These are phyloP conservation scores for Globisporangium okanoganense DNA, from an alignment of 352 stramenopile genomes.

Conservation along the genomic window DNA sequence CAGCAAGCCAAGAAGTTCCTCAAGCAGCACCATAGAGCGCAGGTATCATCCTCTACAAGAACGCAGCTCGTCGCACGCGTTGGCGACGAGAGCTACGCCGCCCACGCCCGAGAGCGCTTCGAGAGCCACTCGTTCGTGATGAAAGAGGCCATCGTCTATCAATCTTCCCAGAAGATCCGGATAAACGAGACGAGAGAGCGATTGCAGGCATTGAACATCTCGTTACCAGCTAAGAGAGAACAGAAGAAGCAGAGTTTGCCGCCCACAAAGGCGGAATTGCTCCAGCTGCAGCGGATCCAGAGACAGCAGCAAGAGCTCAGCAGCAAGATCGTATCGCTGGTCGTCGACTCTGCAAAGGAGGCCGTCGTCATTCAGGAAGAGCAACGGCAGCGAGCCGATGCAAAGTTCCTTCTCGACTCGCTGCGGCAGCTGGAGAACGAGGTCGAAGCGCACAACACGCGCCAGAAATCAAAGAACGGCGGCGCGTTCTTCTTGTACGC, in stretches of 20 bases:
- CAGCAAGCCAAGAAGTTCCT: slow-evolving; percentile 12
- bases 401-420: slow-evolving; percentile 1
- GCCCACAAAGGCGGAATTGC: slow-evolving; percentile 7
- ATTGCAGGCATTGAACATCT: slow-evolving; percentile 14
- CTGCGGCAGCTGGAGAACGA: slow-evolving; percentile 6
- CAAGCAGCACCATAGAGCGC: slow-evolving; percentile 11
- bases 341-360: slow-evolving; percentile 6
- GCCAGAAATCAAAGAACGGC: slow-evolving; percentile 6
- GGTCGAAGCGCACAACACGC: slow-evolving; percentile 9
- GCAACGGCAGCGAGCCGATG: not conserved
- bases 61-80: slow-evolving; percentile 11
- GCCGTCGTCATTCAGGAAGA: not conserved
- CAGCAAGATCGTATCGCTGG: slow-evolving; percentile 9
- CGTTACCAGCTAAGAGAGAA: not conserved
- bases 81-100: not conserved
- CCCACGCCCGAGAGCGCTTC: slow-evolving; percentile 9
- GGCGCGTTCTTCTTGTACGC: slow-evolving; percentile 34
- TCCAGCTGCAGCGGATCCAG: slow-evolving; percentile 14
- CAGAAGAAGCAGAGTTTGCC: not conserved
- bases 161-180: slow-evolving; percentile 3
- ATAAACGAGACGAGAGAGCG: slow-evolving; percentile 9
- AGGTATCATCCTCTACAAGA: slow-evolving; percentile 4
- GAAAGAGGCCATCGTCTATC: slow-evolving; percentile 10
- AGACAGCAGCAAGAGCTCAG: slow-evolving; percentile 2
- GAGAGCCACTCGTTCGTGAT: slow-evolving; percentile 8